Conservation (phyloP, 148 eudicot species). For the Beta vulgaris region DNA sequence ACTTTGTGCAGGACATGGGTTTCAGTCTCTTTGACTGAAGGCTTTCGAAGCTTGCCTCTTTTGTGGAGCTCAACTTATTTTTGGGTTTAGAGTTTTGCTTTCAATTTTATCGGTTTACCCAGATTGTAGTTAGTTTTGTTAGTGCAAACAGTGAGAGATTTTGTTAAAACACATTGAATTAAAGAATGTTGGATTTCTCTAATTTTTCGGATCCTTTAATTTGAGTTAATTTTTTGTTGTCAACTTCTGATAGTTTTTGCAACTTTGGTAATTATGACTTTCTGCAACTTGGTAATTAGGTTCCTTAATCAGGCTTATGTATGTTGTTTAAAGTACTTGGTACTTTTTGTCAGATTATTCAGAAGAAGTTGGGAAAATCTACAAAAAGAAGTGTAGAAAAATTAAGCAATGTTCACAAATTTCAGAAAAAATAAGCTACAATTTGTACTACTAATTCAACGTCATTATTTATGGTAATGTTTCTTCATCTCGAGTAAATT, state of each 20-base stretch:
- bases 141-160: constrained; percentile 8
- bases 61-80: neutral
- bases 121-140: constrained; percentile 24
- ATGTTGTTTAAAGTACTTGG: no score
- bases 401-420: no score
- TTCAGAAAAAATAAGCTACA: no score
- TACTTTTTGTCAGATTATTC: no score
- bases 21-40: constrained; percentile 45
- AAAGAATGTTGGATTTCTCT: constrained; percentile 16
- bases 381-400: no score
- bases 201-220: neutral
- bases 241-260: neutral
- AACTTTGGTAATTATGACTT: no score
- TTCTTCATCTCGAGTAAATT: no score
- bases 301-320: no score
- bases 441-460: no score
- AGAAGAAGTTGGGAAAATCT: no score
- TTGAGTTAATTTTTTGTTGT: neutral
- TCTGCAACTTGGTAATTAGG: no score
- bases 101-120: constrained; percentile 5
- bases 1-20: constrained; percentile 45
- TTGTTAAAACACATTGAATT: constrained; percentile 14
- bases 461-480: no score
- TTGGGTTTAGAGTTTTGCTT: constrained; percentile 7
- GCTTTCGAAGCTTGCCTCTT: neutral